phyloP scores from a whole-genome alignment of 2,329 filamentous ascomycete genomes.

The Ophiostoma montium region DNA sequence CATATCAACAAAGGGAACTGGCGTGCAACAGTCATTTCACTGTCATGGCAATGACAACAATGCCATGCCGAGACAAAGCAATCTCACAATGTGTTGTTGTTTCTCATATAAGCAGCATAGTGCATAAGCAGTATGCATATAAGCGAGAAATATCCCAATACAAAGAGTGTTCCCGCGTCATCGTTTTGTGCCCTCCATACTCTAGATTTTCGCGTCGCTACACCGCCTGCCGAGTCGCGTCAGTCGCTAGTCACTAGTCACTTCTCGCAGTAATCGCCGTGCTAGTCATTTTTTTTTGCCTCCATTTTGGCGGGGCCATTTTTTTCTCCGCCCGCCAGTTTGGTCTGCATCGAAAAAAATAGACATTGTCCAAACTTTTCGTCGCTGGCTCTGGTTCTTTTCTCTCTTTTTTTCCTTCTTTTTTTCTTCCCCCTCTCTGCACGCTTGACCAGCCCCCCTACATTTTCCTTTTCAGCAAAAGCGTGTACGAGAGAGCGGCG shows the following conservation, averaged over 20 bases:
- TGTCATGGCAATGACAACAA: too few species aligned
- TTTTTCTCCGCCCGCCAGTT: neutral
- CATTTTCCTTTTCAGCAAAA: neutral
- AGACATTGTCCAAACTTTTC: neutral
- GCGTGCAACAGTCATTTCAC: too few species aligned
- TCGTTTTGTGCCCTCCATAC: neutral
- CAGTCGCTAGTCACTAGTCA: neutral
- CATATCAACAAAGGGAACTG: too few species aligned
- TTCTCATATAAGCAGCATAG: neutral
- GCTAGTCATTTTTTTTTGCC: neutral
- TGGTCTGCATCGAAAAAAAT: neutral
- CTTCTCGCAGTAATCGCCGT: too few species aligned
- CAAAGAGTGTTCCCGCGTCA: too few species aligned
- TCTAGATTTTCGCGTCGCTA: neutral
- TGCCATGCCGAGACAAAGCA: neutral
- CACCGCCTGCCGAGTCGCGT: neutral
- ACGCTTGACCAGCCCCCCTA: constrained; percentile 7
- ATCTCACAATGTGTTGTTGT: neutral
- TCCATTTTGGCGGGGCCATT: neutral
- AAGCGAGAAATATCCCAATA: too few species aligned
- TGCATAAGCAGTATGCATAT: too few species aligned
- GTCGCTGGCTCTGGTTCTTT: neutral
- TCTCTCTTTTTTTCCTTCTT: constrained; percentile 1
- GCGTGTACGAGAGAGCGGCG: constrained; percentile 4
- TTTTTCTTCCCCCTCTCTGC: constrained; percentile 4